phyloP scores from a whole-genome alignment of 2,329 filamentous ascomycete species.

The Plectosphaerella plurivora region DNA sequence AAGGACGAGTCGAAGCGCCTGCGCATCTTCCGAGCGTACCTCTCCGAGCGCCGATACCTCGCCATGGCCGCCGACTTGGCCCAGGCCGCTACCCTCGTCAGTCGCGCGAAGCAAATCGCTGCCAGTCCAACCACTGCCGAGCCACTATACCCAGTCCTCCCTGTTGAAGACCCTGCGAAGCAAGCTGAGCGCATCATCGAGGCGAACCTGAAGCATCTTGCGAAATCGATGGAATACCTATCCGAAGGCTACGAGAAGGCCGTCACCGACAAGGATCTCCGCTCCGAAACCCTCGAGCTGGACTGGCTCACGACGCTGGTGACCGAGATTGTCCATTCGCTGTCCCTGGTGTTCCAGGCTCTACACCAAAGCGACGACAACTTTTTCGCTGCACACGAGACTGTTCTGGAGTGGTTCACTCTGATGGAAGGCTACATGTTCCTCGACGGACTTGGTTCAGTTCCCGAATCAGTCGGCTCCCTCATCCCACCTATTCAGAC shows the following conservation, averaged over 20 bases:
- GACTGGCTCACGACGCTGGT: conserved; percentile 61
- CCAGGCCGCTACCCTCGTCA: conserved; percentile 19
- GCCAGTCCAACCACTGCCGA: not conserved
- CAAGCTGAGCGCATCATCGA: conserved; percentile 40
- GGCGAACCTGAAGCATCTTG: conserved; percentile 42
- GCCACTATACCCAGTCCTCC: not conserved
- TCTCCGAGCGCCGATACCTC: conserved; percentile 67
- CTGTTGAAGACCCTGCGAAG: conserved; percentile 11
- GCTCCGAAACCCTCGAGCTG: conserved; percentile 48
- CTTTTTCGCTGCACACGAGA: conserved; percentile 50
- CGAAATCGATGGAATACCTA: conserved; percentile 43
- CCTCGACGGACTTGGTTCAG: conserved; percentile 56
- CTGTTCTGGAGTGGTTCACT: conserved; percentile 70
- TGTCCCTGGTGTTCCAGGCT: conserved; percentile 70
- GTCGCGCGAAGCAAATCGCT: not conserved
- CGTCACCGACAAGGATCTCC: conserved; percentile 41
- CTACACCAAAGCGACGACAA: conserved; percentile 50
- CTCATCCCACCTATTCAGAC: conserved; percentile 63
- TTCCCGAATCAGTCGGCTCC: conserved; percentile 37
- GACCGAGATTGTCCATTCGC: conserved; percentile 67
- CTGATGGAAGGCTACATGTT: conserved; percentile 66
- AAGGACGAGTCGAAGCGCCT: conserved; percentile 57
- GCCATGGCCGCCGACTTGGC: conserved; percentile 58
- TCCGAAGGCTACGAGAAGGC: conserved; percentile 45
- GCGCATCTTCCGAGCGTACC: conserved; percentile 67